Conservation (phyloP, 352 stramenopile species). For the Blastocystis sp. region DNA sequence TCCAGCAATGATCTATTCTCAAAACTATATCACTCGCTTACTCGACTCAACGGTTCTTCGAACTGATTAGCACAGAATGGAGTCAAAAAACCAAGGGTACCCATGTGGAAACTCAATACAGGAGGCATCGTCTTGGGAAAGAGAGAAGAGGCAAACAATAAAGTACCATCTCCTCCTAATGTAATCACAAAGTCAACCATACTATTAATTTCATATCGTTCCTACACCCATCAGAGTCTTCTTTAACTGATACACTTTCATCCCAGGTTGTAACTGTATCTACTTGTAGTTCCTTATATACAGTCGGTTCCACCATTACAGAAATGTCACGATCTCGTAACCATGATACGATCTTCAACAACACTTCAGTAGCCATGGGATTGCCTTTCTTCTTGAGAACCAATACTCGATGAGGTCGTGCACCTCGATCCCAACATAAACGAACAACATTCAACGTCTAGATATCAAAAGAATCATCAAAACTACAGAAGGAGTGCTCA, state of each 20-base stretch:
- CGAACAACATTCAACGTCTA: slow-evolving; percentile 49
- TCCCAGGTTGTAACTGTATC: slow-evolving; percentile 70
- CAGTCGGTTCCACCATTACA: slow-evolving; percentile 72
- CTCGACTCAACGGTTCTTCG: neutral
- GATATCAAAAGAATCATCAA: neutral
- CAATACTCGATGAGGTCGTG: slow-evolving; percentile 66
- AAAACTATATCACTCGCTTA: neutral
- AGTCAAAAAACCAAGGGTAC: slow-evolving; percentile 80
- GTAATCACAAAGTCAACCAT: slow-evolving; percentile 82
- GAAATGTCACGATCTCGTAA: slow-evolving; percentile 73
- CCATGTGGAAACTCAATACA: slow-evolving; percentile 82
- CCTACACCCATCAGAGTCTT: slow-evolving; percentile 73
- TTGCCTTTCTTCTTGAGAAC: slow-evolving; percentile 81
- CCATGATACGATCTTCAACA: slow-evolving; percentile 72
- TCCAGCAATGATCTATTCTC: slow-evolving; percentile 31
- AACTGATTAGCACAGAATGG: slow-evolving; percentile 74
- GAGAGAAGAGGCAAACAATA: slow-evolving; percentile 74
- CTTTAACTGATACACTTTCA: slow-evolving; percentile 68
- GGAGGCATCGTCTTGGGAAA: slow-evolving; percentile 83
- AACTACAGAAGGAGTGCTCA: slow-evolving; percentile 40
- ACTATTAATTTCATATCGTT: slow-evolving; percentile 57
- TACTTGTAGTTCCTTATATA: slow-evolving; percentile 70
- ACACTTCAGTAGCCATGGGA: slow-evolving; percentile 72
- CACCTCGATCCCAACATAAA: neutral
- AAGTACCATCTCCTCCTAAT: slow-evolving; percentile 84